Base-by-base conservation (phyloP, 1,284 basidiomycete species). In the Phaffia rhodozyma region DNA sequence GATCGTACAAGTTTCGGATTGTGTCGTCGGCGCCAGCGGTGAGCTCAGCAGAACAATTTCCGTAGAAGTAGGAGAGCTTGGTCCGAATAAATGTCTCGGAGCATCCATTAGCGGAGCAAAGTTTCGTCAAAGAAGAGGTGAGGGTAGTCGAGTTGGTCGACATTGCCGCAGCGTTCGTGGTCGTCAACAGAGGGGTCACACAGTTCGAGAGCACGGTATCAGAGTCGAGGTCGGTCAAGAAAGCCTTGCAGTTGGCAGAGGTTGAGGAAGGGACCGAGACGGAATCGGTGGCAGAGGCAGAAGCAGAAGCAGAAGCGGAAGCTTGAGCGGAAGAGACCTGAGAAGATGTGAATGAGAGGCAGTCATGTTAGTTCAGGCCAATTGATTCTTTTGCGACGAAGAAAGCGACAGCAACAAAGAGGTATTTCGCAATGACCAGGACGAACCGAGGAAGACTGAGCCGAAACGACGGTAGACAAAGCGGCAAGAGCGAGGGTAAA, bases 1-100 rank as follows among this genome's bases (percentile, higher is more conserved):
- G 78, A 73, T 94, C 91, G 77, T 94, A 96, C 4, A 82, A 76
- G 49, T 75, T 71, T 70, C 82, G 72, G 27, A 73, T 70, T 58
- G 68, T 61, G 3, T 61, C 51, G 27, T 78, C 72, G 48, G 69
- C 72, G 18, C 81, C 77, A 58, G 73, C 72, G 1, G 79, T 82
- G 68, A 96, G 78, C 76, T 94, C 91, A 30, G 72, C 62, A 1
- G 75, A 66, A 79, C 91, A 96, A 7, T 81, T 79, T 16, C 79
- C 69, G 73, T 84, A 84, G 77, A 94, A 92, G 21, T 78, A 68
- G 60, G 81, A 76, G 63, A 96, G 82, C 70, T 82, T 79, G 48
- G 77, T 66, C 58, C 85, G 81, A 70, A 94, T 74, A 62, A 78
- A 73, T 47, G 75, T 78, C 62, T 84, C 81, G 11, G 81, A 74